phyloP scores from a whole-genome alignment of 2,329 filamentous ascomycete genomes.

The Albophoma yamanashiensis region DNA sequence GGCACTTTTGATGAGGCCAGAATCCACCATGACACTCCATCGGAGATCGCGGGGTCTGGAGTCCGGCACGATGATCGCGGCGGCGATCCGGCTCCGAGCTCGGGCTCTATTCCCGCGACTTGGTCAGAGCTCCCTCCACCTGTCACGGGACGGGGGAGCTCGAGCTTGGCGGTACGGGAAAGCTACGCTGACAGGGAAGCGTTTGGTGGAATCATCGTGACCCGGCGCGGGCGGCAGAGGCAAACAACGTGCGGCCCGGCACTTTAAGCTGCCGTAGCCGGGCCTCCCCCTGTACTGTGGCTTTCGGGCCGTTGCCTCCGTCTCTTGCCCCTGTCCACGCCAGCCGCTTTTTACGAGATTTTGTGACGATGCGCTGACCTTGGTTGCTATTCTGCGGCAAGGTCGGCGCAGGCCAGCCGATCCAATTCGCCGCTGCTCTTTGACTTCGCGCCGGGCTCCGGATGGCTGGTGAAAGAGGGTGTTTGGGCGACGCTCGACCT shows the following conservation, averaged over 20 bases:
- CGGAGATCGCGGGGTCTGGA: not conserved
- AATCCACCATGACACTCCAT: not conserved
- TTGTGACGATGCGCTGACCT: not conserved
- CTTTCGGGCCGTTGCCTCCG: not conserved
- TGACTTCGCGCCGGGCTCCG: no score
- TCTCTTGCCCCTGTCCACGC: not conserved
- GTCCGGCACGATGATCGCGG: not conserved
- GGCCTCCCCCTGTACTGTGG: not conserved
- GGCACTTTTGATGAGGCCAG: not conserved
- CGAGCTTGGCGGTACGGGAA: not conserved
- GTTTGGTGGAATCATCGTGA: not conserved
- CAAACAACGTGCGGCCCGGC: not conserved
- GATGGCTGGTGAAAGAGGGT: no score
- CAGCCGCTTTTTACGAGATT: not conserved
- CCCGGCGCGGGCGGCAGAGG: not conserved
- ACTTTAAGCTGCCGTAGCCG: not conserved
- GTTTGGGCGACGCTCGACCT: no score
- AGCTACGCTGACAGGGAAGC: not conserved
- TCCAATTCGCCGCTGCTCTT: not conserved
- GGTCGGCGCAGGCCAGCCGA: not conserved
- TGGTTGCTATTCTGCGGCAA: not conserved
- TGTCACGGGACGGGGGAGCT: not conserved
- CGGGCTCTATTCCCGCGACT: not conserved
- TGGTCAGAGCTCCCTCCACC: not conserved
- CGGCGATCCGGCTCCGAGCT: not conserved